Percentiles rank a stretch among this genome's conserved stretches.
Evolutionary conservation across 2,329 filamentous ascomycete species (phyloP).

Genomic region (Lithohypha guttulata): DNA sequence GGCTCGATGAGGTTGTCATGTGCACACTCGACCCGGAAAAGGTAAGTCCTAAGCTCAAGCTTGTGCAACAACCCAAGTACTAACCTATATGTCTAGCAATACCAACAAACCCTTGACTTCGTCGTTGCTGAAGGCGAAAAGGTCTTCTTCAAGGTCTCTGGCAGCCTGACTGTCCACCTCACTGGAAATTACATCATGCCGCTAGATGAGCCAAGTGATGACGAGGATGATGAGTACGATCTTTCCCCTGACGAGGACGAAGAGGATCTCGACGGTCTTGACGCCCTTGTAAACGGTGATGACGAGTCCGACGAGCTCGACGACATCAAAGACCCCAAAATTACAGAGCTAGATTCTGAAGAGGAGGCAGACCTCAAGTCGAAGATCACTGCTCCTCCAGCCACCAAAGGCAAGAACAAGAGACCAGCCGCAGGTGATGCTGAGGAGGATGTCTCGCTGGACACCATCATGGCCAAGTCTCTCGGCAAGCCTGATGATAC

Average conservation of each 20-base stretch:
- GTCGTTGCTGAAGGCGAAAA: constrained; percentile 79
- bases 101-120: constrained; percentile 91
- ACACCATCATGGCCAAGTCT: constrained; percentile 73
- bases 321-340: constrained; percentile 63
- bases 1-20: constrained; percentile 81
- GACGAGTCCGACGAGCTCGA: constrained; percentile 69
- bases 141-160: constrained; percentile 83
- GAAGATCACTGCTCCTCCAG: constrained; percentile 33
- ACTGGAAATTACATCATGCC: constrained; percentile 91
- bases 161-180: constrained; percentile 81
- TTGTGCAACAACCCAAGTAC: constrained; percentile 4
- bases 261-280: constrained; percentile 46
- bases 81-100: constrained; percentile 51
- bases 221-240: constrained; percentile 64
- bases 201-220: constrained; percentile 45
- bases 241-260: constrained; percentile 70
- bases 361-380: constrained; percentile 53
- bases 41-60: constrained; percentile 44
- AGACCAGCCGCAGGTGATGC: constrained; percentile 65
- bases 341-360: constrained; percentile 73
- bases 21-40: constrained; percentile 91
- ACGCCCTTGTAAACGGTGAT: constrained; percentile 41
- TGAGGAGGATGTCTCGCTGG: constrained; percentile 53
- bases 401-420: constrained; percentile 76
- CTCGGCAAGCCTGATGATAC: constrained; percentile 39